Evolutionary conservation across 2,329 filamentous ascomycete genomes (phyloP), one percentile per base, ranked within the genome.

Genomic region (Phialemoniopsis sp.): DNA sequence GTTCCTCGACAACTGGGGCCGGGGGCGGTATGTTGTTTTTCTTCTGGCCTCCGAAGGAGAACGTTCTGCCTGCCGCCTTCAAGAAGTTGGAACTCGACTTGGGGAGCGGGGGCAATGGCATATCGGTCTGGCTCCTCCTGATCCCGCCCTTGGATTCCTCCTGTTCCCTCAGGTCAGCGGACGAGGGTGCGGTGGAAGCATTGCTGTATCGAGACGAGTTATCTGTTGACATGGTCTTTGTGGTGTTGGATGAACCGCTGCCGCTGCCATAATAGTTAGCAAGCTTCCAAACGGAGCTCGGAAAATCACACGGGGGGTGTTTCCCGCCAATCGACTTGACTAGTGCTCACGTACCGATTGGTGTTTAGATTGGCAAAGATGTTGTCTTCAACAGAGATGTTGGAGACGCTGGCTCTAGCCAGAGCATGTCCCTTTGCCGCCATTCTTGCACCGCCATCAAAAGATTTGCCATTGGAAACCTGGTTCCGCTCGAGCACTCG

Each of bases 191-290:
- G 29, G 77, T 80, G n/a, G 77, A 80, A 38, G 68, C 72, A 58
- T 78, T 78, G 57, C 77, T 80, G 55, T 80, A 73, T 52, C 76
- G 72, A 36, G 77, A 81, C 28, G 76, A 80, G 50, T 73, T 76
- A 57, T 80, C 77, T 47, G 71, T 74, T 38, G 74, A 78, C 37
- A 68, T 69, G 43, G 73, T 73, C 58, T 80, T 77, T 43, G 76
- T 80, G 29, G 73, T 78, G 56, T 78, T 80, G 50, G 76, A 80
- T 32, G 76, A 72, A 49, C 74, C 75, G 62, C 76, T 80, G 57
- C 72, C 74, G 52, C 74, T 79, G 56, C 10, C 6, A 26, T 10
- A 6, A 26, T 26, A 10, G 10, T 26, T 26, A 26, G 21, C 21
- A 26, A 26, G 10, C 21, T 10, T 6, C 21, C 21, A 6, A 10